Conservation (phyloP, 2,329 filamentous ascomycete genomes). For the Grosmannia penicillata region DNA sequence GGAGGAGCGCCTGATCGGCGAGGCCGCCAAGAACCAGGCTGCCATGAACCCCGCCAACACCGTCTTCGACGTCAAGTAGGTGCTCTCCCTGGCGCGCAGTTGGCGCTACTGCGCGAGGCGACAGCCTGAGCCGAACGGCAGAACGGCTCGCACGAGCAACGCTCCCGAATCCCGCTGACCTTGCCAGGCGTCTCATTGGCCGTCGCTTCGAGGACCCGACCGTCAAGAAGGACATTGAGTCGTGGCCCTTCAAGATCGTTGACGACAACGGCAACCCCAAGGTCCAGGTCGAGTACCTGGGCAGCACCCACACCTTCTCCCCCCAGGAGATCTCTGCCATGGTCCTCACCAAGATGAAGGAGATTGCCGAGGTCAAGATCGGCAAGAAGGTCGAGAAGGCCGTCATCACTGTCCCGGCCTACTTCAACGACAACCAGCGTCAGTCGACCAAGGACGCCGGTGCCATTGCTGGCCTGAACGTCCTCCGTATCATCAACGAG, state of each 20-base stretch:
- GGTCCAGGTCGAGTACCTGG: constrained; percentile 91
- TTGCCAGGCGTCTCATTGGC: constrained; percentile 83
- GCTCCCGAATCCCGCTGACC: no score
- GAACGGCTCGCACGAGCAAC: no score
- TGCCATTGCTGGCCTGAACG: constrained; percentile 92
- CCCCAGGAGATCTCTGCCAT: constrained; percentile 98
- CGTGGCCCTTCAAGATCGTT: constrained; percentile 98
- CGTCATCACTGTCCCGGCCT: constrained; percentile 95
- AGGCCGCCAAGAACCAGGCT: constrained; percentile 99
- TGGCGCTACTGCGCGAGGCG: not conserved
- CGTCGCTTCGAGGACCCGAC: constrained; percentile 88
- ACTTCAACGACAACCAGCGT: constrained; percentile 99
- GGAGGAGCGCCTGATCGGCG: constrained; percentile 97
- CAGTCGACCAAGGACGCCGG: constrained; percentile 99
- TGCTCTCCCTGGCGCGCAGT: constrained; percentile 9
- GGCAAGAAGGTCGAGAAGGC: constrained; percentile 99
- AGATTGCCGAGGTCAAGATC: constrained; percentile 95
- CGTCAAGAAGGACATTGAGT: constrained; percentile 98
- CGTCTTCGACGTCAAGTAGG: constrained; percentile 97
- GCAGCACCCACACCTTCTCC: constrained; percentile 89
- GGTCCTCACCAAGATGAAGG: constrained; percentile 99
- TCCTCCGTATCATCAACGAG: constrained; percentile 99
- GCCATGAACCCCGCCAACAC: constrained; percentile 99
- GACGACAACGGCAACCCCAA: constrained; percentile 78
- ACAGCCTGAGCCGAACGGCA: not conserved